phyloP scores from a whole-genome alignment of 2,329 filamentous ascomycete species.

The Fusarium sp. region DNA sequence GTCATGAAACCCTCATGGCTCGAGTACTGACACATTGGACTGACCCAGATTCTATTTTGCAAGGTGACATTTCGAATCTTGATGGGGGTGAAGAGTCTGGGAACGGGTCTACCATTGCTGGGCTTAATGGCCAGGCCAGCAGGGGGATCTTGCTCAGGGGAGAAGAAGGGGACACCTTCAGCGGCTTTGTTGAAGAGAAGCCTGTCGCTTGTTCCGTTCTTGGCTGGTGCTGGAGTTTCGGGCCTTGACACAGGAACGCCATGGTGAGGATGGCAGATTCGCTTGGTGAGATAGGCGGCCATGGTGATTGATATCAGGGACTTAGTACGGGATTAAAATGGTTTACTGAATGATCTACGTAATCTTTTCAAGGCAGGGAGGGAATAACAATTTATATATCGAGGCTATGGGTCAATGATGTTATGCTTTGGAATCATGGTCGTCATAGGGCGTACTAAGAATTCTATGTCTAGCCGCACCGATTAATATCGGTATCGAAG shows the following conservation, averaged over 20 bases:
- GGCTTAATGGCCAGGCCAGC: slow-evolving; percentile 59
- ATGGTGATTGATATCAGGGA: slow-evolving; percentile 21
- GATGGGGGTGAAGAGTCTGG: slow-evolving; percentile 64
- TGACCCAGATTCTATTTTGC: slow-evolving; percentile 62
- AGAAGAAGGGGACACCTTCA: slow-evolving; percentile 60
- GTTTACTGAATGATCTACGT: not conserved
- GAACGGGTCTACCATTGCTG: slow-evolving; percentile 63
- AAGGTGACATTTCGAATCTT: slow-evolving; percentile 60
- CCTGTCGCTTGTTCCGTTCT: slow-evolving; percentile 40
- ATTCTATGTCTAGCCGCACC: not conserved
- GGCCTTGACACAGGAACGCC: slow-evolving; percentile 46
- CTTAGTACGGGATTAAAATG: not conserved
- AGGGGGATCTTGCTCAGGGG: slow-evolving; percentile 60
- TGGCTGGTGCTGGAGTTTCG: slow-evolving; percentile 40
- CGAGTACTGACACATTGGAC: slow-evolving; percentile 64
- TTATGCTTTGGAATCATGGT: slow-evolving; percentile 33
- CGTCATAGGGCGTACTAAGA: not conserved
- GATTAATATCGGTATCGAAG: not conserved
- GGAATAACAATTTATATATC: slow-evolving; percentile 9
- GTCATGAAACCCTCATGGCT: slow-evolving; percentile 71
- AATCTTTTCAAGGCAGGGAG: no score
- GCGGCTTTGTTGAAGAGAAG: slow-evolving; percentile 47
- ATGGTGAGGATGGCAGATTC: slow-evolving; percentile 48
- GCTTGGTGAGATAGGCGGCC: slow-evolving; percentile 48
- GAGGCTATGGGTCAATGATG: slow-evolving; percentile 24